Conservation (phyloP, 768 basidiomycete species). For the Trametes gibbosa region DNA sequence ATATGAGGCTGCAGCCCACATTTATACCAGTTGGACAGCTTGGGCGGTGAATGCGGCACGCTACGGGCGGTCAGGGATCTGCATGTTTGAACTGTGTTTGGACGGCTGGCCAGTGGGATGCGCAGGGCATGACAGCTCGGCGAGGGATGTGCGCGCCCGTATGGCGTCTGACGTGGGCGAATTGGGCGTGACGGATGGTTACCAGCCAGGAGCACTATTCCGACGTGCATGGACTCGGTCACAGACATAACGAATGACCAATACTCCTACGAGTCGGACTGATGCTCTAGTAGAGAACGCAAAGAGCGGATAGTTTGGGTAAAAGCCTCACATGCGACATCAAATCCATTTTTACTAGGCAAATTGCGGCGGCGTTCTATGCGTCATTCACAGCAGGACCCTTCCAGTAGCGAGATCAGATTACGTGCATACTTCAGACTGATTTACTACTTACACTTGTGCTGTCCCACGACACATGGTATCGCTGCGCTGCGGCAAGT, state of each 20-base stretch:
- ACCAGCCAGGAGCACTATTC: not conserved
- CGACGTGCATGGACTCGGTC: not conserved
- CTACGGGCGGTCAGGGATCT: not conserved
- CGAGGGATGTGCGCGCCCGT: not conserved
- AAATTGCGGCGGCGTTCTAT: too few species aligned
- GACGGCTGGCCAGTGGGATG: not conserved
- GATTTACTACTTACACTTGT: too few species aligned
- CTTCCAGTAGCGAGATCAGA: too few species aligned
- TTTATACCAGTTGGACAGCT: not conserved
- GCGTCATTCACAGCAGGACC: too few species aligned
- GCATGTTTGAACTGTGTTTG: not conserved
- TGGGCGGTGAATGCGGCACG: not conserved
- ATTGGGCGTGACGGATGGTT: constrained; percentile 5
- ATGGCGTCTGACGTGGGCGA: not conserved
- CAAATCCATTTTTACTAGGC: too few species aligned
- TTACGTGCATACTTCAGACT: too few species aligned
- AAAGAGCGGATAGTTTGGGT: too few species aligned
- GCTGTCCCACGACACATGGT: too few species aligned
- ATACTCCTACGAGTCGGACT: not conserved
- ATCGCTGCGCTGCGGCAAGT: too few species aligned
- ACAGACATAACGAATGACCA: not conserved
- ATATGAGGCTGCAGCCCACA: not conserved
- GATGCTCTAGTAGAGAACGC: not conserved
- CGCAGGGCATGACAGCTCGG: not conserved
- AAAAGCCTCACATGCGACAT: too few species aligned